Evolutionary conservation across 2,329 filamentous ascomycete genomes (phyloP).

Genomic region (Monascus ruber): DNA sequence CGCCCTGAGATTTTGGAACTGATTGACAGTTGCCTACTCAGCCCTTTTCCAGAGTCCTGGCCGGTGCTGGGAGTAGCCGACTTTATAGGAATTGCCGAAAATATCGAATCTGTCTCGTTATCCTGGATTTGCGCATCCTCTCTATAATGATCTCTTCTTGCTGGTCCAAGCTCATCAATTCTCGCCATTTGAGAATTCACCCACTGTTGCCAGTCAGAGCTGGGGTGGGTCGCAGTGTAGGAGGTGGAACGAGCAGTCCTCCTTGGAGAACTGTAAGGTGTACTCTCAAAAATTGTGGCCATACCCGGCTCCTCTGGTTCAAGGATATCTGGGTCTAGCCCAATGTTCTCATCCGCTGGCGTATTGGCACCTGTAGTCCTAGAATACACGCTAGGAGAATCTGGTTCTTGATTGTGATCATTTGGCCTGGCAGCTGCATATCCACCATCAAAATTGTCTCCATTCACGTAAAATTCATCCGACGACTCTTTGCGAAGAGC

Average conservation of each 20-base stretch:
- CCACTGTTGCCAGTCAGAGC: constrained; percentile 28
- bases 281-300: constrained; percentile 24
- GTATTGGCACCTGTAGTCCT: constrained; percentile 27
- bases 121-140: constrained; percentile 28
- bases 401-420: constrained; percentile 5
- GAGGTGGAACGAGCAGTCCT: constrained; percentile 3
- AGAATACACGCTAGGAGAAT: constrained; percentile 34
- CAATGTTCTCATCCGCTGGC: constrained; percentile 7
- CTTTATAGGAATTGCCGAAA: background rate
- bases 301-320: constrained; percentile 18
- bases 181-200: constrained; percentile 25
- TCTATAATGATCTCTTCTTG: constrained; percentile 23
- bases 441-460: too few relatives aligned
- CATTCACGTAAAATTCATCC: too few relatives aligned
- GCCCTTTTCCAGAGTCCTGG: background rate
- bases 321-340: constrained; percentile 1
- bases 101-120: constrained; percentile 10
- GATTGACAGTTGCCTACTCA: background rate
- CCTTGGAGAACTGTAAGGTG: constrained; percentile 20
- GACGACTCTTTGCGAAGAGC: background rate
- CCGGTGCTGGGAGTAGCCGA: background rate
- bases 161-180: constrained; percentile 15
- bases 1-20: constrained; percentile 3
- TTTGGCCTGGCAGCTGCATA: too few relatives aligned
- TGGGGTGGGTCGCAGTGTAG: constrained; percentile 9